Evolutionary conservation across 1,139 yeast species (phyloP).

Genomic region (Lodderomyces metapsilosis): DNA sequence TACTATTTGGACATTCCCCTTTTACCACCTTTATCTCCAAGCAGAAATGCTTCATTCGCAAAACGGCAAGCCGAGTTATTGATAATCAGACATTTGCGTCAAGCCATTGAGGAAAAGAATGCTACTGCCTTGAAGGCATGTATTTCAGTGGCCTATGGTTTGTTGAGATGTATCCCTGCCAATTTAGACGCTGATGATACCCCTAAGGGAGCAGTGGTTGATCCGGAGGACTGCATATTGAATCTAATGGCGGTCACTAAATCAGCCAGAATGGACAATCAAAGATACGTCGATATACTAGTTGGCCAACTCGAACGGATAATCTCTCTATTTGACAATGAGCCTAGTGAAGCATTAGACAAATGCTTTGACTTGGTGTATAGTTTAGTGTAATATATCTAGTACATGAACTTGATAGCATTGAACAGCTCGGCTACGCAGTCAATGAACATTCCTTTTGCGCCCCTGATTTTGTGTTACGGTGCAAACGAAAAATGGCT

Average conservation of each 20-base stretch:
- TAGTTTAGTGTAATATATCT: conserved; percentile 6
- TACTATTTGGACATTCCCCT: conserved; percentile 22
- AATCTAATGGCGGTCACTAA: neutral
- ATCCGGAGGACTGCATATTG: neutral
- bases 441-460: neutral
- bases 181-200: neutral
- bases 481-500: conserved; percentile 3
- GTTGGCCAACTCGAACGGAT: conserved; percentile 6
- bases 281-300: conserved; percentile 8
- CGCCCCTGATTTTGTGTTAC: conserved; percentile 5
- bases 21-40: conserved; percentile 27
- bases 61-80: conserved; percentile 33
- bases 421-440: neutral
- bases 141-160: conserved; percentile 14
- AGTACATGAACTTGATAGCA: neutral
- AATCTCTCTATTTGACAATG: conserved; percentile 2
- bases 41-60: conserved; percentile 29
- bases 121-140: conserved; percentile 11
- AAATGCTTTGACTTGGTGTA: conserved; percentile 8
- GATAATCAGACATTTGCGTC: conserved; percentile 21
- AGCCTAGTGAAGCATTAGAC: neutral
- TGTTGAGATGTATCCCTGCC: conserved; percentile 3
- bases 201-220: neutral
- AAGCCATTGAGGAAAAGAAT: conserved; percentile 7
- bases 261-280: neutral